Conservation (phyloP, 129 eudicot genomes). For the Sambucus nigra region DNA sequence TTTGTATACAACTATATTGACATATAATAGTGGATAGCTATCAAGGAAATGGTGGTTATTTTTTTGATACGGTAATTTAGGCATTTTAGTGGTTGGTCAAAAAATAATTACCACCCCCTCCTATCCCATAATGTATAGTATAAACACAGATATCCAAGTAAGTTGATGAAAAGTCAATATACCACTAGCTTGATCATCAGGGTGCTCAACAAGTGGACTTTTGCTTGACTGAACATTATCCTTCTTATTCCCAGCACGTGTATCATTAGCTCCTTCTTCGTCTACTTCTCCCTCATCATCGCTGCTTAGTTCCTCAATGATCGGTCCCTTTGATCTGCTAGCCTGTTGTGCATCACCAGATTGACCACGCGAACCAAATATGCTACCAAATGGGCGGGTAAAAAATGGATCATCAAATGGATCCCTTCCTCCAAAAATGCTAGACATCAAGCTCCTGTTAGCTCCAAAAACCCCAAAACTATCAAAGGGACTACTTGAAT, state of each 20-base stretch:
- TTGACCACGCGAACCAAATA: slow-evolving; percentile 21
- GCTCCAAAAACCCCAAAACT: slow-evolving; percentile 32
- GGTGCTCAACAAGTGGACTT: slow-evolving; percentile 68
- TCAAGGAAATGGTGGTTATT: too few species aligned
- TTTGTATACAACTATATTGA: too few species aligned
- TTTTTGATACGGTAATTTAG: too few species aligned
- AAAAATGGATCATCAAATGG: slow-evolving; percentile 88
- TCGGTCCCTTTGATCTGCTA: slow-evolving; percentile 35
- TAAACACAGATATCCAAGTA: neutral
- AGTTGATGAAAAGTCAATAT: slow-evolving; percentile 2
- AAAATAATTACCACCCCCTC: too few species aligned
- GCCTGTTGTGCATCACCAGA: slow-evolving; percentile 11
- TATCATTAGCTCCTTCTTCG: slow-evolving; percentile 18
- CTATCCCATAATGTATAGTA: too few species aligned
- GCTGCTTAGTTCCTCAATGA: slow-evolving; percentile 53
- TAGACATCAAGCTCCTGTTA: slow-evolving; percentile 34
- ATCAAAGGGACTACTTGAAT: slow-evolving; percentile 18
- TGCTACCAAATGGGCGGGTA: slow-evolving; percentile 39
- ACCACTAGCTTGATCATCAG: slow-evolving; percentile 56
- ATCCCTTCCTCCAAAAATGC: slow-evolving; percentile 55
- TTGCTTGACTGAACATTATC: slow-evolving; percentile 12
- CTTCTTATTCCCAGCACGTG: slow-evolving; percentile 11
- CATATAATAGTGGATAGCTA: too few species aligned
- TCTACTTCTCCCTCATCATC: slow-evolving; percentile 30
- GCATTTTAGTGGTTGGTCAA: too few species aligned